A percentile compares a stretch with the other conserved stretches of the same genome.
phyloP scores from a whole-genome alignment of 768 basidiomycete genomes.

The Lyophyllum shimeji region DNA sequence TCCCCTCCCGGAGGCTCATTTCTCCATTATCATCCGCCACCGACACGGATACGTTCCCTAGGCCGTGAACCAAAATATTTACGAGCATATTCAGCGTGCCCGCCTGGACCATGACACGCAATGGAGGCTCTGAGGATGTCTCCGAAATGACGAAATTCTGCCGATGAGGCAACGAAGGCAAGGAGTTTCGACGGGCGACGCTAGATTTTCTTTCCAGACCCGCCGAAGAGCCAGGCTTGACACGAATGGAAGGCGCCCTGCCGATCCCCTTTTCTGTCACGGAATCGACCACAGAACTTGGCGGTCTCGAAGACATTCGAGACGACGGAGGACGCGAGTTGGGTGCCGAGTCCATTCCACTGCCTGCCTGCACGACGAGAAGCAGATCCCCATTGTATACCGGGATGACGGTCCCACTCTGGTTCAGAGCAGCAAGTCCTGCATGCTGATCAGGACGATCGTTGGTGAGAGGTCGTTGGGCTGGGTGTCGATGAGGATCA shows the following conservation, averaged over 20 bases:
- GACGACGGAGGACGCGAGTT: conserved; percentile 61
- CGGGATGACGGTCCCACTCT: conserved; percentile 69
- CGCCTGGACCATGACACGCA: conserved; percentile 76
- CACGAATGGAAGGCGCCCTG: conserved; percentile 75
- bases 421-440: conserved; percentile 40
- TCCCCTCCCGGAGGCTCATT: conserved; percentile 72
- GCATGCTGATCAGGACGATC: conserved; percentile 30
- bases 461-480: conserved; percentile 30
- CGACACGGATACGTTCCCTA: conserved; percentile 74
- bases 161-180: conserved; percentile 73
- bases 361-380: conserved; percentile 61
- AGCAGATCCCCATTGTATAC: conserved; percentile 75
- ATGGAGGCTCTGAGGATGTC: conserved; percentile 64
- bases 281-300: conserved; percentile 56
- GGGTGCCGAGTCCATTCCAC: conserved; percentile 42
- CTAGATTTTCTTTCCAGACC: conserved; percentile 78
- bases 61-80: conserved; percentile 72
- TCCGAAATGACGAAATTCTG: conserved; percentile 60
- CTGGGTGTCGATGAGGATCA: conserved; percentile 45
- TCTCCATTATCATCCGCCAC: conserved; percentile 88
- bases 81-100: conserved; percentile 77
- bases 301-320: conserved; percentile 65
- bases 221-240: conserved; percentile 68
- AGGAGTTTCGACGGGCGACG: conserved; percentile 68
- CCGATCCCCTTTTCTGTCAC: conserved; percentile 43